A percentile compares a stretch with the other conserved stretches of the same genome.
Conservation (phyloP, 345 rosid genomes). For the Euphorbia peplus region DNA sequence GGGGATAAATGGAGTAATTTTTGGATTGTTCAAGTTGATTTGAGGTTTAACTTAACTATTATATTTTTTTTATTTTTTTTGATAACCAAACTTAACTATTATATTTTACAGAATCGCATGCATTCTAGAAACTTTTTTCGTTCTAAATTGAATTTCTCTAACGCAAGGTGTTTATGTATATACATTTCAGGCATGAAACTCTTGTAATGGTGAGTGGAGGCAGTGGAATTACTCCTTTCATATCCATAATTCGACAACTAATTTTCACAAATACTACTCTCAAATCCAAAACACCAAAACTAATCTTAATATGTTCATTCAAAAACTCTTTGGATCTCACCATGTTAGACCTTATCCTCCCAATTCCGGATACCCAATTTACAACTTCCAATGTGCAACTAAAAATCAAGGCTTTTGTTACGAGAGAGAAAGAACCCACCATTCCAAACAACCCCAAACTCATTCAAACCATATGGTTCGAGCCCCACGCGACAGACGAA, state of each 20-base stretch:
- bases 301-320: constrained; percentile 54
- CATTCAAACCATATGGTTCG: constrained; percentile 48
- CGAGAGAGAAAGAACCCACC: constrained; percentile 48
- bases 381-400: constrained; percentile 39
- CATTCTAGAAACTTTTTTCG: no score
- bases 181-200: constrained; percentile 10
- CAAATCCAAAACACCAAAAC: constrained; percentile 38
- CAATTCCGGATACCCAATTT: constrained; percentile 37
- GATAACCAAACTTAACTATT: no score
- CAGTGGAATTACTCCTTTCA: constrained; percentile 83
- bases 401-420: constrained; percentile 61
- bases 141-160: no score
- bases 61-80: no score
- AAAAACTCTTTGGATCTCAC: constrained; percentile 55
- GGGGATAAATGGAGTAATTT: no score
- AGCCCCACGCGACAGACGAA: constrained; percentile 47
- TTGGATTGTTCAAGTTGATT: no score
- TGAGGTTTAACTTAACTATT: no score
- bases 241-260: constrained; percentile 65
- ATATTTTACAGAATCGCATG: no score
- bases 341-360: constrained; percentile 65
- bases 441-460: constrained; percentile 16
- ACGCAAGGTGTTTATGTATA: background rate
- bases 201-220: constrained; percentile 91
- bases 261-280: constrained; percentile 35